Conservation (phyloP, 140 eudicot genomes). For the Anethum foeniculum region DNA sequence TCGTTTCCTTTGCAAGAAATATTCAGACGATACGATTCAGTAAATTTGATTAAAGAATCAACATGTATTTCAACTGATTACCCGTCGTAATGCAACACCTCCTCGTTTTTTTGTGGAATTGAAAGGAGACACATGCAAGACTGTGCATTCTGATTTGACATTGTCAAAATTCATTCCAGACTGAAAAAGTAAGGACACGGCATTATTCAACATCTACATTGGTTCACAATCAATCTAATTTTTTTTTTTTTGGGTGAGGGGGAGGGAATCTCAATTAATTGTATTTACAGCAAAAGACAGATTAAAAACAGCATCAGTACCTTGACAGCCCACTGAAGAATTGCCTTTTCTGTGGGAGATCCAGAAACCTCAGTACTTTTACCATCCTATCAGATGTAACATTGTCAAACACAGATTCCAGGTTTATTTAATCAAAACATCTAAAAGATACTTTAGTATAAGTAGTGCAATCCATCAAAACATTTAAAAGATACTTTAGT, state of each 20-base stretch:
- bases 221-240: neutral
- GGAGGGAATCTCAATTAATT: neutral
- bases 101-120: conserved; percentile 87
- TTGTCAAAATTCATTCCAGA: conserved; percentile 83
- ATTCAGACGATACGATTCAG: neutral
- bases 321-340: conserved; percentile 85
- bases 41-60: neutral
- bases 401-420: conserved; percentile 4
- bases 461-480: neutral
- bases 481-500: neutral
- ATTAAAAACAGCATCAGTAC: conserved; percentile 27
- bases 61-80: conserved; percentile 19
- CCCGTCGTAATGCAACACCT: conserved; percentile 76
- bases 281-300: neutral
- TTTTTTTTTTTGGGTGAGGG: neutral
- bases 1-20: neutral
- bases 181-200: conserved; percentile 27
- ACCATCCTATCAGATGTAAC: conserved; percentile 44
- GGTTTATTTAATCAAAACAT: neutral
- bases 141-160: conserved; percentile 53
- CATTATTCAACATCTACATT: conserved; percentile 9
- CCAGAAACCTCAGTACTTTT: conserved; percentile 70
- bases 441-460: neutral
- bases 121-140: conserved; percentile 78
- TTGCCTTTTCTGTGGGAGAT: conserved; percentile 93